Conservation (phyloP, 139 green algal species). For the Nannochloris sp. region DNA sequence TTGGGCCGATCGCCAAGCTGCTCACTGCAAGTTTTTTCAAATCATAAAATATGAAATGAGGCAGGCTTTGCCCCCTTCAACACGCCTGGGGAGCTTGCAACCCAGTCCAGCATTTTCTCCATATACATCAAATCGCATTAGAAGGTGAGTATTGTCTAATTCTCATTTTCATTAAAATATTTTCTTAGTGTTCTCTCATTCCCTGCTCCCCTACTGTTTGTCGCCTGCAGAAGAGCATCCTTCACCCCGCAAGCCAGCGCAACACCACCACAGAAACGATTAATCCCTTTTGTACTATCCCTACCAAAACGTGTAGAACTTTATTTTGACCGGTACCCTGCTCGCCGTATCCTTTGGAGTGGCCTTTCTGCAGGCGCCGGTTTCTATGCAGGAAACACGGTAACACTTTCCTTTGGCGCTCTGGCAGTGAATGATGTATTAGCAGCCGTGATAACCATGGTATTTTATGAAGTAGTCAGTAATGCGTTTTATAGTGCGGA, state of each 20-base stretch:
- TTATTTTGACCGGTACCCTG: constrained; percentile 23
- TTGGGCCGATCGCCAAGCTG: too few species aligned
- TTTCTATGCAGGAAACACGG: constrained; percentile 47
- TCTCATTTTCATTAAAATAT: too few species aligned
- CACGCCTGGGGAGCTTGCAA: too few species aligned
- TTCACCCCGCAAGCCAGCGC: not conserved
- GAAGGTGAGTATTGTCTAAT: too few species aligned
- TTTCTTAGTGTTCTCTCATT: too few species aligned
- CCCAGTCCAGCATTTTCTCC: too few species aligned
- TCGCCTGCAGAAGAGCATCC: too few species aligned
- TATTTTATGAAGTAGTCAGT: constrained; percentile 45
- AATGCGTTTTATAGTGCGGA: constrained; percentile 25
- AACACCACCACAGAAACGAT: not conserved
- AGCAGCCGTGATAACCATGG: constrained; percentile 43
- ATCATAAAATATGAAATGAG: too few species aligned
- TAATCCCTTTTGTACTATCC: constrained; percentile 12
- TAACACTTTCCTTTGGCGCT: constrained; percentile 55
- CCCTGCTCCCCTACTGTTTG: too few species aligned
- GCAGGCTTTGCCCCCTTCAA: too few species aligned
- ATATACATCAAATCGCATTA: too few species aligned
- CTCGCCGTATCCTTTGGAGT: constrained; percentile 21
- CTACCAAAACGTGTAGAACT: constrained; percentile 21
- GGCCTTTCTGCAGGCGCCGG: constrained; percentile 24
- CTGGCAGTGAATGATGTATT: constrained; percentile 66
- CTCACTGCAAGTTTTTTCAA: too few species aligned